Evolutionary conservation across 2,329 filamentous ascomycete genomes (phyloP).

Genomic region (Biscogniauxia marginata): DNA sequence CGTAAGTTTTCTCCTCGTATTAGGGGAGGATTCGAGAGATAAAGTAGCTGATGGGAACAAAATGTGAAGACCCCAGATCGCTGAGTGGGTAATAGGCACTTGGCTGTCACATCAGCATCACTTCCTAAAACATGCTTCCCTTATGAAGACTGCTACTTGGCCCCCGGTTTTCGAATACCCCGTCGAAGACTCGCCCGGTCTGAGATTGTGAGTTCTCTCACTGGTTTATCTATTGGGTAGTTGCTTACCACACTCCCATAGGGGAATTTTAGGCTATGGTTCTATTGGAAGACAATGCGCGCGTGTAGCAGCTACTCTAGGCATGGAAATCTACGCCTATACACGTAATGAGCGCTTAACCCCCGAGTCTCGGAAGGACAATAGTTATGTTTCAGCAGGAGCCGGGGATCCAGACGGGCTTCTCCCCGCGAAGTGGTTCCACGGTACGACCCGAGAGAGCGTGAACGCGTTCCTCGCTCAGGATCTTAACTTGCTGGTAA

Average conservation of each 20-base stretch:
- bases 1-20: constrained; percentile 35
- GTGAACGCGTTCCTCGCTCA: constrained; percentile 39
- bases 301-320: constrained; percentile 52
- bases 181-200: constrained; percentile 20
- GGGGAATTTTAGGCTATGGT: constrained; percentile 42
- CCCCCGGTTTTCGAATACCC: background rate
- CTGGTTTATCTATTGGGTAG: background rate
- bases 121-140: constrained; percentile 1
- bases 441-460: constrained; percentile 27
- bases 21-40: background rate
- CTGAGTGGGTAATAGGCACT: constrained; percentile 53
- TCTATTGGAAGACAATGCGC: constrained; percentile 41
- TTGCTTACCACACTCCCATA: constrained; percentile 5
- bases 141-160: constrained; percentile 18
- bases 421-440: constrained; percentile 40
- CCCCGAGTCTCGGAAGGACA: constrained; percentile 54
- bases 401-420: constrained; percentile 45
- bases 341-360: constrained; percentile 61
- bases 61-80: constrained; percentile 47
- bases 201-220: constrained; percentile 16
- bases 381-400: constrained; percentile 62
- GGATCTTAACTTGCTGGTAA: constrained; percentile 39
- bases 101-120: constrained; percentile 48
- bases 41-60: background rate
- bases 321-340: constrained; percentile 66